Conservation (phyloP, 2,329 filamentous ascomycete genomes). For the Aspergillus quadricinctus region DNA sequence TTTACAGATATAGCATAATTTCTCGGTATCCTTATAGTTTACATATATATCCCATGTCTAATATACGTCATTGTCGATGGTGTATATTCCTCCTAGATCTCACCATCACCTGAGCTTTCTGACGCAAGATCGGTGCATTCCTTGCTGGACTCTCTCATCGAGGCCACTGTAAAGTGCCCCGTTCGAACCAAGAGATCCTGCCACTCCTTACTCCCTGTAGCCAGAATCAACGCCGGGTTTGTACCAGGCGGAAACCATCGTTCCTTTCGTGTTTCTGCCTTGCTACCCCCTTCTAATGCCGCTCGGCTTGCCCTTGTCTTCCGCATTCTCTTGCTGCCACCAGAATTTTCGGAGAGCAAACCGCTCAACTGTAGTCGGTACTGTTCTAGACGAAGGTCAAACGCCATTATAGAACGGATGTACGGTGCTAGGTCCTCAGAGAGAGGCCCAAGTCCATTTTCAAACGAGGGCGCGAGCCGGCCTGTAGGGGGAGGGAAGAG, state of each 20-base stretch:
- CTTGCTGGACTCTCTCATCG: slow-evolving; percentile 12
- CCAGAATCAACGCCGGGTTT: slow-evolving; percentile 59
- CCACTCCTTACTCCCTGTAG: slow-evolving; percentile 53
- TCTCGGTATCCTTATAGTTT: background rate
- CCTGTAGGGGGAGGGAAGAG: slow-evolving; percentile 29
- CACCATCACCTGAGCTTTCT: slow-evolving; percentile 15
- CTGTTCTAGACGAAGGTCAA: slow-evolving; percentile 67
- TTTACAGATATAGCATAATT: background rate
- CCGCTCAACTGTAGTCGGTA: slow-evolving; percentile 61
- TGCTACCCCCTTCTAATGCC: slow-evolving; percentile 69
- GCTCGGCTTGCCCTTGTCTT: slow-evolving; percentile 72
- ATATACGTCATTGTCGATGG: background rate
- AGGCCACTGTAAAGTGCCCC: slow-evolving; percentile 28
- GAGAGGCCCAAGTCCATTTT: slow-evolving; percentile 63
- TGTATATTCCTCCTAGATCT: slow-evolving; percentile 4
- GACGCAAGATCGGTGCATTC: slow-evolving; percentile 13
- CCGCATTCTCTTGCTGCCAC: slow-evolving; percentile 54
- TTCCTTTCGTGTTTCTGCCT: slow-evolving; percentile 63
- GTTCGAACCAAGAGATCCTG: slow-evolving; percentile 32
- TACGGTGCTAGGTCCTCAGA: slow-evolving; percentile 80
- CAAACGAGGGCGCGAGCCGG: slow-evolving; percentile 63
- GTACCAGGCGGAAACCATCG: slow-evolving; percentile 65
- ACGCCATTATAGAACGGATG: slow-evolving; percentile 76
- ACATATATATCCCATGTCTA: background rate
- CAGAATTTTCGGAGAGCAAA: slow-evolving; percentile 57